These are phyloP conservation scores for Thuja plicata DNA, from an alignment of 83 land plant genomes.

Conservation along the genomic window DNA sequence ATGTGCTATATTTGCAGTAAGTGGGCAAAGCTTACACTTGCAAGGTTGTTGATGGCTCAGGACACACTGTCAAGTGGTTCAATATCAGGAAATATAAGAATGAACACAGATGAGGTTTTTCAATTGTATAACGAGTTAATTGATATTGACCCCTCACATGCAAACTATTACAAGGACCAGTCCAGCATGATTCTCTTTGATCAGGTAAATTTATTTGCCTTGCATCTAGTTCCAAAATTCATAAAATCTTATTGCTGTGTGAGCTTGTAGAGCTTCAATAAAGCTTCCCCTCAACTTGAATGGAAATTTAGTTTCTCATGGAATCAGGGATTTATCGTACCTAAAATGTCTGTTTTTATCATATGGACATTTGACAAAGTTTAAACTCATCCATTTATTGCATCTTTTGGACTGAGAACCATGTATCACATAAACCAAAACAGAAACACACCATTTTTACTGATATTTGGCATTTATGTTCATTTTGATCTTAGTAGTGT, in stretches of 20 bases:
- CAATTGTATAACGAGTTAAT: slow-evolving; percentile 38
- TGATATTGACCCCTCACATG: slow-evolving; percentile 49
- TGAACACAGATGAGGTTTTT: slow-evolving; percentile 44
- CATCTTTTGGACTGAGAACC: background rate
- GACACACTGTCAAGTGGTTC: slow-evolving; percentile 27
- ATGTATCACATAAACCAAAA: background rate
- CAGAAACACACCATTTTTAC: background rate
- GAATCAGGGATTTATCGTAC: background rate
- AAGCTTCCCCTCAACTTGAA: background rate
- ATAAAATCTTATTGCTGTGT: background rate
- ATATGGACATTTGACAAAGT: background rate
- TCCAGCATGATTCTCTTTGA: slow-evolving; percentile 43
- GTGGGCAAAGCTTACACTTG: slow-evolving; percentile 83
- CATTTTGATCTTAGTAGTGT: background rate
- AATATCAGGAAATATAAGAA: slow-evolving; percentile 9
- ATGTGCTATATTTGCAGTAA: slow-evolving; percentile 58
- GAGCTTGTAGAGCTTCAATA: background rate
- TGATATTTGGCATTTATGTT: background rate
- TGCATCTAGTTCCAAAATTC: background rate
- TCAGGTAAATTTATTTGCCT: slow-evolving; percentile 36
- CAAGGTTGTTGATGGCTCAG: slow-evolving; percentile 70
- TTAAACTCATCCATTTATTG: background rate
- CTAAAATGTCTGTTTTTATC: background rate
- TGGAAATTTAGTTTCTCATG: background rate
- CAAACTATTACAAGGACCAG: slow-evolving; percentile 46